These are phyloP conservation scores for Alternaria atra DNA, from an alignment of 2,329 filamentous ascomycete genomes.

Conservation along the genomic window DNA sequence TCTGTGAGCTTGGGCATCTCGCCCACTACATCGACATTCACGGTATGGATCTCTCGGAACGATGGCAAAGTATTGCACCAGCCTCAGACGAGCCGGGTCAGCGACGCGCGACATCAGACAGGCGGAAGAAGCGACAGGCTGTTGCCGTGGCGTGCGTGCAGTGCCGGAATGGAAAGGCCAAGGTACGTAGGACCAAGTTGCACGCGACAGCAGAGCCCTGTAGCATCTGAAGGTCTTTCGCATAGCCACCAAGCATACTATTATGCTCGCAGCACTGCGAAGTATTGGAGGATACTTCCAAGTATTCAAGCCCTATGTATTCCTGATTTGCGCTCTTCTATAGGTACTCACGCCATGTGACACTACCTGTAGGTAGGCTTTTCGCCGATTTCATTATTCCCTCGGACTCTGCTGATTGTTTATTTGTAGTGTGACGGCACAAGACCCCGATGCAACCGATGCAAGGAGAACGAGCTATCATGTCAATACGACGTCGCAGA, in stretches of 20 bases:
- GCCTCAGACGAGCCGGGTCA: constrained; percentile 33
- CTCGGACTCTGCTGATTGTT: not conserved
- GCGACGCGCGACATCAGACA: constrained; percentile 27
- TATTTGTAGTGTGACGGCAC: constrained; percentile 32
- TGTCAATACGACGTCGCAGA: constrained; percentile 39
- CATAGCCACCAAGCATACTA: not conserved
- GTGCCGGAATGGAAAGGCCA: constrained; percentile 36
- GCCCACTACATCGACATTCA: not conserved
- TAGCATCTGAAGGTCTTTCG: constrained; percentile 1
- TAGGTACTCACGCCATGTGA: constrained; percentile 15
- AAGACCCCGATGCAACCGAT: constrained; percentile 33
- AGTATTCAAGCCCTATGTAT: not conserved
- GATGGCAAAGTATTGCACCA: constrained; percentile 37
- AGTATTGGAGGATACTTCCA: not conserved
- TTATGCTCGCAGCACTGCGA: not conserved
- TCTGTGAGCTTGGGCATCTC: constrained; percentile 4
- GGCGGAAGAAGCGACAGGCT: constrained; percentile 30
- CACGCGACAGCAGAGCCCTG: constrained; percentile 5
- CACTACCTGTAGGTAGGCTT: constrained; percentile 16
- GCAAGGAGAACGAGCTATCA: constrained; percentile 25
- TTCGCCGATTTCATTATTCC: not conserved
- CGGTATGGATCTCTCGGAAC: constrained; percentile 32
- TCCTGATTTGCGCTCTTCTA: constrained; percentile 9
- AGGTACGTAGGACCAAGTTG: constrained; percentile 25
- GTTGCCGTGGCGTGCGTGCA: constrained; percentile 36